Evolutionary conservation across 257 asterid species (phyloP).

Genomic region (Scutellaria minor): DNA sequence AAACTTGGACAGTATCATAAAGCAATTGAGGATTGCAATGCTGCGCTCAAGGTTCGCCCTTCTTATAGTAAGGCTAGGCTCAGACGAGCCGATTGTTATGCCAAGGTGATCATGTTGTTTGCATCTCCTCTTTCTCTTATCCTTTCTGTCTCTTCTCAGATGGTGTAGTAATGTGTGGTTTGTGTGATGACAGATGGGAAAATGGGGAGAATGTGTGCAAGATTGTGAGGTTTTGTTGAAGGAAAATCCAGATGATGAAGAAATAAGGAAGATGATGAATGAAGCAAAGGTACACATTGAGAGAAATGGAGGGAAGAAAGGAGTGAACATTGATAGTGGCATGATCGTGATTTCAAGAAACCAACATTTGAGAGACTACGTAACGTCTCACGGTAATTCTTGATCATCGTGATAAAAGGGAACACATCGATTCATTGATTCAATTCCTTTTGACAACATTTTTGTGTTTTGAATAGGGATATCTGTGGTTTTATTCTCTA

Average conservation of each 20-base stretch:
- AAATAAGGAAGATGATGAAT: slow-evolving; percentile 48
- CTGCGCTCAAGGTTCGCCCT: slow-evolving; percentile 65
- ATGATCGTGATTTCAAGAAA: slow-evolving; percentile 43
- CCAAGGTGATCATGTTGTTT: slow-evolving; percentile 47
- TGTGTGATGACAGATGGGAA: slow-evolving; percentile 47
- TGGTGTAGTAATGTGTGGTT: background rate
- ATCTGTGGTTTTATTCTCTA: slow-evolving; percentile 56
- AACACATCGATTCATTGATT: background rate
- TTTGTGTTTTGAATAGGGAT: slow-evolving; percentile 32
- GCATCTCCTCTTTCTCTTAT: too few relatives aligned
- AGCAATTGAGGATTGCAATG: slow-evolving; percentile 73
- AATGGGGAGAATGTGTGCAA: slow-evolving; percentile 74
- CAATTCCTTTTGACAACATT: background rate
- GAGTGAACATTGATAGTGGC: slow-evolving; percentile 18
- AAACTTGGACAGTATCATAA: slow-evolving; percentile 69
- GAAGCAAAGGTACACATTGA: slow-evolving; percentile 44
- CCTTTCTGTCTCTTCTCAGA: background rate
- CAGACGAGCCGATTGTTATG: slow-evolving; percentile 68
- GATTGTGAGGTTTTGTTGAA: slow-evolving; percentile 62
- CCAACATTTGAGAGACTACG: slow-evolving; percentile 52
- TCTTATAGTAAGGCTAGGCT: slow-evolving; percentile 69
- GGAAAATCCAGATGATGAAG: slow-evolving; percentile 64
- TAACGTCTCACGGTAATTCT: slow-evolving; percentile 50
- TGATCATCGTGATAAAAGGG: background rate
- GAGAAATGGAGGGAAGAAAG: slow-evolving; percentile 21